Evolutionary conservation across 2,329 filamentous ascomycete genomes (phyloP).

Genomic region (Pestalotiopsis sp.): DNA sequence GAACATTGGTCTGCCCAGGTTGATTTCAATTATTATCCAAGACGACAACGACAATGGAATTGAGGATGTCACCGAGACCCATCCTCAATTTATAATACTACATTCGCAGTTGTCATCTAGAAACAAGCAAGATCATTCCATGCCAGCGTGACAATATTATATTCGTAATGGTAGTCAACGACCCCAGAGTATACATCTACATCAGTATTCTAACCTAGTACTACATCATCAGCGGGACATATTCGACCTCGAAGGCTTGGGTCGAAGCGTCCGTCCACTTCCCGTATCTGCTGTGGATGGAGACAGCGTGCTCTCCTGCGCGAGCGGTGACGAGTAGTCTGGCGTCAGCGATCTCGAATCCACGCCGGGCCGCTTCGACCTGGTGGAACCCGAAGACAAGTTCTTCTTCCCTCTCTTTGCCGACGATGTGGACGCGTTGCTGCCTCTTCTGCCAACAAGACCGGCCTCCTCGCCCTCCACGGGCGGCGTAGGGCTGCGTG

Average conservation of each 20-base stretch:
- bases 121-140: too few relatives aligned
- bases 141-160: neutral
- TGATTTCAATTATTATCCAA: too few relatives aligned
- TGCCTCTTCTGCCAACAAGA: slow-evolving; percentile 43
- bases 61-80: too few relatives aligned
- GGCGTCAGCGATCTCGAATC: slow-evolving; percentile 58
- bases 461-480: slow-evolving; percentile 44
- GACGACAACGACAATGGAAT: too few relatives aligned
- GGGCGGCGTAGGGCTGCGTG: slow-evolving; percentile 51
- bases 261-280: slow-evolving; percentile 10
- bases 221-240: neutral
- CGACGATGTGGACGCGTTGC: slow-evolving; percentile 48
- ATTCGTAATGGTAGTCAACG: neutral
- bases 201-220: neutral
- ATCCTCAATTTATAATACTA: too few relatives aligned
- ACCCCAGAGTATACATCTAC: neutral
- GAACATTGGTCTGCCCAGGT: too few relatives aligned
- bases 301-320: slow-evolving; percentile 45
- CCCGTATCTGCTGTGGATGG: slow-evolving; percentile 5
- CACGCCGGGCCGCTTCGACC: slow-evolving; percentile 44
- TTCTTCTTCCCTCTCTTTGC: slow-evolving; percentile 57
- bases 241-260: slow-evolving; percentile 14
- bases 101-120: too few relatives aligned
- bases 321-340: slow-evolving; percentile 56
- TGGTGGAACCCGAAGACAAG: slow-evolving; percentile 38